Base-by-base conservation (phyloP, 106 monocot genomes). In the Phalaenopsis equestris region DNA sequence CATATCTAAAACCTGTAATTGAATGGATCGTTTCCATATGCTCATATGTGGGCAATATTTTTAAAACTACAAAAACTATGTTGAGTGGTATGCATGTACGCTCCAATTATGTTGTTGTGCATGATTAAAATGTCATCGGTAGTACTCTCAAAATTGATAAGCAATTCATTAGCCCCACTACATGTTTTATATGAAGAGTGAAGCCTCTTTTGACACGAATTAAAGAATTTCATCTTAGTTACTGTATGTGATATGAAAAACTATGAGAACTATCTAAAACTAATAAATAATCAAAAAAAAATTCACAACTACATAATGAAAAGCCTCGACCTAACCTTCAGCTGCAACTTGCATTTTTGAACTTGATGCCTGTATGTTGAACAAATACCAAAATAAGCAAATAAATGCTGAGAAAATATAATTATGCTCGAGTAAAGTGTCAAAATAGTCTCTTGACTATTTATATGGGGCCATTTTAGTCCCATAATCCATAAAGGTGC, bases 301-400 rank as follows among this genome's bases (percentile, higher is more conserved):
- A 5, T 48, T 17, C 10, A 14, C 23, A 76, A 48, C 21, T 30
- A 49, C 2, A 76, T 48, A 24, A 11, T 6, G 24, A 5, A 21
- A 18, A 21, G 12, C 58, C 19, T 68, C 4, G 19, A 57, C 58
- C 84, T 79, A 75, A 84, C 84, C 84, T 80, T 64, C 73, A 37
- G 52, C 23, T 17, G 55, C 11, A 80, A 70, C 15, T 39, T 76
- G 80, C 64, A 67, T 21, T 49, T 52, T 80, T 73, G 55, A 55
- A 19, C 61, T 42, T 37, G 46, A 39, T 52, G 67, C 49, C 84
- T 84, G 76, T 45, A 77, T n/a, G 17, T 42, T 55, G 21, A 56
- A 76, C 24, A 55, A 46, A 5, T 8, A 38, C 30, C 4, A 70
- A 49, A 47, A n/a, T 41, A 64, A 79, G 3, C 46, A 16, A 30